Evolutionary conservation across 805 yeast species (phyloP).

Genomic region (Candida vartiovaarae): DNA sequence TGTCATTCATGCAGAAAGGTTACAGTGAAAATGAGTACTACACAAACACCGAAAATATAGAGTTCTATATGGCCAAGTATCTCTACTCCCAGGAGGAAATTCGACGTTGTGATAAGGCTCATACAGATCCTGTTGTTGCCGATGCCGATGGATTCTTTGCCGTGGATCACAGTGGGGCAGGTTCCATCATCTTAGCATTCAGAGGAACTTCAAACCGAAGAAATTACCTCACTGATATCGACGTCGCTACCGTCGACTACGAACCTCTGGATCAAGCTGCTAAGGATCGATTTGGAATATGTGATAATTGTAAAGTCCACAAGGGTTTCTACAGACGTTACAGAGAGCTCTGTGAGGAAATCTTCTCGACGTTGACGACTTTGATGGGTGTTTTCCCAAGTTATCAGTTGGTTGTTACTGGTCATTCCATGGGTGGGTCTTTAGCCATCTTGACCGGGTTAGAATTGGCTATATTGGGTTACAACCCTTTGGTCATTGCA

Average conservation of each 20-base stretch:
- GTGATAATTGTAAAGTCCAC: constrained; percentile 53
- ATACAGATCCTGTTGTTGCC: too few relatives aligned
- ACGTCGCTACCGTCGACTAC: constrained; percentile 25
- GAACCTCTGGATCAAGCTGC: constrained; percentile 15
- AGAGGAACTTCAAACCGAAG: constrained; percentile 55
- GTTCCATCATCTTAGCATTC: constrained; percentile 44
- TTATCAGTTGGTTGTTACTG: constrained; percentile 48
- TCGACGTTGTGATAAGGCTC: too few relatives aligned
- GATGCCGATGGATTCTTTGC: constrained; percentile 40
- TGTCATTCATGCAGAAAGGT: constrained; percentile 9
- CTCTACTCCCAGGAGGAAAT: background rate
- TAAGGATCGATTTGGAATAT: constrained; percentile 17
- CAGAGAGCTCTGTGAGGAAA: constrained; percentile 31
- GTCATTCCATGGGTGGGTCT: constrained; percentile 78
- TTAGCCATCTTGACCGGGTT: constrained; percentile 55
- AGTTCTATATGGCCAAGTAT: constrained; percentile 7
- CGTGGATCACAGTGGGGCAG: constrained; percentile 35
- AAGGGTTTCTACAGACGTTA: constrained; percentile 50
- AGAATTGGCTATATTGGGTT: constrained; percentile 51
- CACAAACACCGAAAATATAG: background rate
- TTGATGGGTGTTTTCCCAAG: constrained; percentile 36
- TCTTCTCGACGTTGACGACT: constrained; percentile 23
- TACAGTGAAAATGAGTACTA: constrained; percentile 4
- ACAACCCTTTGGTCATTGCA: constrained; percentile 48
- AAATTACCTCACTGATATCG: constrained; percentile 59